Evolutionary conservation across 306 rosid species (phyloP).

Genomic region (Cajanus cajan): DNA sequence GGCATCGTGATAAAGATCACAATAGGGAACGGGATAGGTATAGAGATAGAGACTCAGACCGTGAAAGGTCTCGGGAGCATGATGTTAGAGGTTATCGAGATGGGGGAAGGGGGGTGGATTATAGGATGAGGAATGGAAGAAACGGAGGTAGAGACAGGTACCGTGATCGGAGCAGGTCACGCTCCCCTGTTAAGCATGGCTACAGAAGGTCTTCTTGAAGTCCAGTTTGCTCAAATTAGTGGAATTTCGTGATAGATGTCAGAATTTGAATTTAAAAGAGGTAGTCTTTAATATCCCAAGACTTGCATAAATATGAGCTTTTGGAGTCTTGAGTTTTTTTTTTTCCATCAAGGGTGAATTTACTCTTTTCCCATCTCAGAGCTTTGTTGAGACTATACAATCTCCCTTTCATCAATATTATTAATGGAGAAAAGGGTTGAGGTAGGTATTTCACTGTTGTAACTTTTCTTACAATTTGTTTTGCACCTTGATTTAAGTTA

Average conservation of each 20-base stretch:
- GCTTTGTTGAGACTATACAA: constrained; percentile 82
- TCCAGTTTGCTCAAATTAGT: constrained; percentile 65
- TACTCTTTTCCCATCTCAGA: constrained; percentile 76
- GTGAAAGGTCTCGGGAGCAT: constrained; percentile 72
- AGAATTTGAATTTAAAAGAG: constrained; percentile 81
- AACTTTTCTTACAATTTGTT: constrained; percentile 42
- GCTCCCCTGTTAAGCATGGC: constrained; percentile 74
- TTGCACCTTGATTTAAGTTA: constrained; percentile 43
- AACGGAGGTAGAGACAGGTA: constrained; percentile 76
- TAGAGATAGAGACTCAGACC: constrained; percentile 69
- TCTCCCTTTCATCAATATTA: constrained; percentile 84
- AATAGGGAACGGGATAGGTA: constrained; percentile 76
- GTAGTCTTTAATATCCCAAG: constrained; percentile 79
- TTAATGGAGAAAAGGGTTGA: constrained; percentile 80
- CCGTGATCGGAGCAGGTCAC: constrained; percentile 84
- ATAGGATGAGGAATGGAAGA: constrained; percentile 83
- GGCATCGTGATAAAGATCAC: constrained; percentile 60
- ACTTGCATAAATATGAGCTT: constrained; percentile 64
- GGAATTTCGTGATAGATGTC: constrained; percentile 70
- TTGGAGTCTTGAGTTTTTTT: constrained; percentile 52
- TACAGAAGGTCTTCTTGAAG: constrained; percentile 79
- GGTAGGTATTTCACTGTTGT: constrained; percentile 85
- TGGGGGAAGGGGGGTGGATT: constrained; percentile 67
- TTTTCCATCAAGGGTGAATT: constrained; percentile 68
- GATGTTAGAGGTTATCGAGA: constrained; percentile 74